Evolutionary conservation across 2,329 filamentous ascomycete genomes (phyloP).

Genomic region (Hymenoscyphus repandus): DNA sequence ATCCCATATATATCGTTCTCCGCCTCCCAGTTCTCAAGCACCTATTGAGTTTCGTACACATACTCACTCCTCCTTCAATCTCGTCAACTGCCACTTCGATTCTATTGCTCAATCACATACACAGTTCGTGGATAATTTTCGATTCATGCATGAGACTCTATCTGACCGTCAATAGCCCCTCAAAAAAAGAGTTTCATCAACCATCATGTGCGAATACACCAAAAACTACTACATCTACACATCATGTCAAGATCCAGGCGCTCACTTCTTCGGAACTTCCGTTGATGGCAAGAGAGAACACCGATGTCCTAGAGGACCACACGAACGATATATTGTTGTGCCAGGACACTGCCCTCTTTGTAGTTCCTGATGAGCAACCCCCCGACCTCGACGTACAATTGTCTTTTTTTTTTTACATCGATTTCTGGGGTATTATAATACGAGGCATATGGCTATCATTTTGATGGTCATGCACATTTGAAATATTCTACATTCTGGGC

Average conservation of each 20-base stretch:
- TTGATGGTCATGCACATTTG: background rate
- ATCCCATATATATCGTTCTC: conserved; percentile 16
- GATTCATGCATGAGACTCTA: background rate
- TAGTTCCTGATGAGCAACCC: conserved; percentile 8
- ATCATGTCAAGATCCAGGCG: conserved; percentile 60
- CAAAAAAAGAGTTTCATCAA: background rate
- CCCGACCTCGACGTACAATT: background rate
- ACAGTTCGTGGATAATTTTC: background rate
- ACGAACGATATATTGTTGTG: conserved; percentile 69
- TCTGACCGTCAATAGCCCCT: background rate
- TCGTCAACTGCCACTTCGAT: background rate
- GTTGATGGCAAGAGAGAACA: conserved; percentile 58
- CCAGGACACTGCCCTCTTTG: conserved; percentile 58
- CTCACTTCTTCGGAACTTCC: conserved; percentile 66
- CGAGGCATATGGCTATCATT: background rate
- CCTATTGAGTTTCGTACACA: background rate
- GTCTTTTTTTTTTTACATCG: background rate
- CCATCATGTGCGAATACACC: conserved; percentile 54
- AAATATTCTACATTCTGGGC: background rate
- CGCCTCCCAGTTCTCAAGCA: background rate
- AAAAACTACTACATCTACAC: conserved; percentile 77
- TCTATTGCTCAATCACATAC: too few relatives aligned
- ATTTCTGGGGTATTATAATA: background rate
- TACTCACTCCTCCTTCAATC: background rate
- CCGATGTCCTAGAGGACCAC: conserved; percentile 58